A percentile compares a stretch with the other conserved stretches of the same genome.
These are phyloP conservation scores for Corynespora cassiicola DNA, from an alignment of 2,329 filamentous ascomycete species.

Conservation along the genomic window DNA sequence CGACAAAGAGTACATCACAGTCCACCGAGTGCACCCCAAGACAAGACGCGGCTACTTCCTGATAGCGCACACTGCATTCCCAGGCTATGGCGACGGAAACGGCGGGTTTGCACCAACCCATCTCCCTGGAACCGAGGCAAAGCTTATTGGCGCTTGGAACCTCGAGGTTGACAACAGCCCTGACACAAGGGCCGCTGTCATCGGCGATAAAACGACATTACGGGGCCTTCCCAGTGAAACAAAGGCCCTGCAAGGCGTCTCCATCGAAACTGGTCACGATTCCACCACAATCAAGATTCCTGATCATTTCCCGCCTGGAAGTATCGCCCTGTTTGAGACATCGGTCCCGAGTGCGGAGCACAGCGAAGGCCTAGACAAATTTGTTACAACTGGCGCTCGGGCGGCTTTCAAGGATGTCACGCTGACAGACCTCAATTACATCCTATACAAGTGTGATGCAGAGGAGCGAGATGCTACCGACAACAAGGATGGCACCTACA, in stretches of 20 bases:
- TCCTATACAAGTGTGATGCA: slow-evolving; percentile 88
- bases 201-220: slow-evolving; percentile 74
- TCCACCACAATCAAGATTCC: slow-evolving; percentile 82
- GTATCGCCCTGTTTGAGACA: slow-evolving; percentile 93
- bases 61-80: slow-evolving; percentile 95
- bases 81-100: slow-evolving; percentile 85
- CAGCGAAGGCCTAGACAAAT: slow-evolving; percentile 81
- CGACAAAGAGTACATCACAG: slow-evolving; percentile 93
- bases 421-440: slow-evolving; percentile 86
- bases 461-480: slow-evolving; percentile 83
- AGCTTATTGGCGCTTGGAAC: slow-evolving; percentile 88
- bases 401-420: slow-evolving; percentile 77
- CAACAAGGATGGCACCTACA: slow-evolving; percentile 85
- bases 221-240: slow-evolving; percentile 86
- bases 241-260: slow-evolving; percentile 74
- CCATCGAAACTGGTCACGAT: slow-evolving; percentile 72
- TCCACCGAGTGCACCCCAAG: slow-evolving; percentile 91
- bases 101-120: slow-evolving; percentile 80
- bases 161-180: slow-evolving; percentile 84
- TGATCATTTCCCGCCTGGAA: slow-evolving; percentile 87
- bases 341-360: slow-evolving; percentile 92
- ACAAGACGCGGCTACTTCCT: slow-evolving; percentile 94
- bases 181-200: slow-evolving; percentile 68
- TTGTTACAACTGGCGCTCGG: slow-evolving; percentile 81
- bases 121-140: slow-evolving; percentile 82